Percentiles rank a stretch among this genome's conserved stretches.
phyloP scores from a whole-genome alignment of 805 yeast genomes.

The Yarrowia sp. region DNA sequence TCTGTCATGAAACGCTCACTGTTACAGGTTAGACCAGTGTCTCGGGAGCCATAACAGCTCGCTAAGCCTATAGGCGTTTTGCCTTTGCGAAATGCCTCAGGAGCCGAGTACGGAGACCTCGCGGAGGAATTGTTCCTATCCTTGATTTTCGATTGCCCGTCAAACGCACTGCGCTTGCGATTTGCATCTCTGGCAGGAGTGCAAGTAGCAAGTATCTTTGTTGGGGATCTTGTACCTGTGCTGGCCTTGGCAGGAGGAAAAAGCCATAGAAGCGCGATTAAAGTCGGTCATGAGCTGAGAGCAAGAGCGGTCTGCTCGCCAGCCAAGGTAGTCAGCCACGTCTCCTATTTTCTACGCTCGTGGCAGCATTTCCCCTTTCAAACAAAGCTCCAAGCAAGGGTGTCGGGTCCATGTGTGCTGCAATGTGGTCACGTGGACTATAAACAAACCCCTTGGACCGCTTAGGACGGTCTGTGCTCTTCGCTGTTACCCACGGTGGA shows the following conservation, averaged over 20 bases:
- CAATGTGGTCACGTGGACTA: slow-evolving; percentile 21
- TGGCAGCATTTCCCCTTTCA: slow-evolving; percentile 10
- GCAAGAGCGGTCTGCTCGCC: too few species aligned
- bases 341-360: neutral
- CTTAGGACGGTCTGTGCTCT: too few species aligned
- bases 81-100: slow-evolving; percentile 19
- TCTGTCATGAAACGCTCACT: neutral
- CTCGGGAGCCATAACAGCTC: neutral
- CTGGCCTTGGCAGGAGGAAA: too few species aligned
- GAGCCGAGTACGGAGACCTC: neutral
- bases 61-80: slow-evolving; percentile 9
- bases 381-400: slow-evolving; percentile 17
- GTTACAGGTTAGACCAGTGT: neutral
- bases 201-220: neutral
- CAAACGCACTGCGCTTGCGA: too few species aligned
- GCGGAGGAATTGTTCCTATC: too few species aligned
- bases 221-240: neutral
- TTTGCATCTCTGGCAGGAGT: neutral
- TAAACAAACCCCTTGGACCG: slow-evolving; percentile 1
- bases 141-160: too few species aligned
- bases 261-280: too few species aligned
- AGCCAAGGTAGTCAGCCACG: too few species aligned
- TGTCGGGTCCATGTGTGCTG: neutral
- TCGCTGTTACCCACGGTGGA: slow-evolving; percentile 16
- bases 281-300: slow-evolving; percentile 1